Conservation (phyloP, 2,329 filamentous ascomycete species). For the Madurella mycetomatis region DNA sequence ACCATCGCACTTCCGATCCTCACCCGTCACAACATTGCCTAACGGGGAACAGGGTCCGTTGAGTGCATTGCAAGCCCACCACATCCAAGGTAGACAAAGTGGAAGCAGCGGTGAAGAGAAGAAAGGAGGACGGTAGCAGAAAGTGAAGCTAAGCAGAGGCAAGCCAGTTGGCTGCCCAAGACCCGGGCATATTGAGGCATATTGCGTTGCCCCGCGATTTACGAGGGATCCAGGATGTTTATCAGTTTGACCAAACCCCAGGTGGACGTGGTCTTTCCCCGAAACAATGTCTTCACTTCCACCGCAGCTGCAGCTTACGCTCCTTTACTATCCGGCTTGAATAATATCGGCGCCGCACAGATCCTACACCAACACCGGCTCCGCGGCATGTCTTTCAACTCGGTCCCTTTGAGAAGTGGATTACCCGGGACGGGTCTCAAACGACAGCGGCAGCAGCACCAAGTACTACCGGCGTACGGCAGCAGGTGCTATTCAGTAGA, state of each 20-base stretch:
- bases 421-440: slow-evolving; percentile 3
- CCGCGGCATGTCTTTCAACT: slow-evolving; percentile 15
- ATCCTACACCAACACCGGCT: slow-evolving; percentile 7
- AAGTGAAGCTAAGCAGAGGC: slow-evolving; percentile 1
- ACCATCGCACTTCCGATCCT: background rate
- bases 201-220: background rate
- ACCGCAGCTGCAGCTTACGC: slow-evolving; percentile 2
- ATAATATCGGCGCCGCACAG: slow-evolving; percentile 6
- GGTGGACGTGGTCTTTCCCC: slow-evolving; percentile 6
- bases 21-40: background rate
- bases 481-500: slow-evolving; percentile 1
- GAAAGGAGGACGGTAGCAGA: slow-evolving; percentile 3
- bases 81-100: background rate
- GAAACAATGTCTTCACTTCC: slow-evolving; percentile 9
- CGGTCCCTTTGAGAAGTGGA: background rate
- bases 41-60: background rate
- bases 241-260: slow-evolving; percentile 13
- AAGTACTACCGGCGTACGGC: background rate
- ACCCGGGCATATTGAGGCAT: background rate
- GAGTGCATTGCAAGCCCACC: background rate
- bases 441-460: background rate
- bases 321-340: slow-evolving; percentile 6
- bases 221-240: slow-evolving; percentile 12
- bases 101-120: slow-evolving; percentile 14
- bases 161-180: background rate